Evolutionary conservation across 2,329 filamentous ascomycete species (phyloP).

Genomic region (Colletotrichum lentis): DNA sequence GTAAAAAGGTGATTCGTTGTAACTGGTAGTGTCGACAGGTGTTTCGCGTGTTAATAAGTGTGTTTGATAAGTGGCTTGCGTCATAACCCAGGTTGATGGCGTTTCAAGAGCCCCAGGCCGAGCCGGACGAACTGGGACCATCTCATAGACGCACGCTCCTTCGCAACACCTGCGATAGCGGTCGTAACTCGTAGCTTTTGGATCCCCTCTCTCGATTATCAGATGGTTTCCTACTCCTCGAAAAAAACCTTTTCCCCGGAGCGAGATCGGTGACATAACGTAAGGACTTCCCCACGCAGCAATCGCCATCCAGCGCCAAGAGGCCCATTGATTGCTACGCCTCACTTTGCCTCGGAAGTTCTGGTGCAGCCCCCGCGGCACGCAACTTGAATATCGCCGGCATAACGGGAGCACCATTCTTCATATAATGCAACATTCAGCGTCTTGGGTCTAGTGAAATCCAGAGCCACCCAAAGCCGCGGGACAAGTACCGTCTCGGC

Average conservation of each 20-base stretch:
- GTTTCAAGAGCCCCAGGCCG: neutral
- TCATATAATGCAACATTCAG: too few species aligned
- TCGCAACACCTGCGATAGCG: neutral
- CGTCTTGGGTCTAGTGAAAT: too few species aligned
- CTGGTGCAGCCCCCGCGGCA: neutral
- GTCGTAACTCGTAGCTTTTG: too few species aligned
- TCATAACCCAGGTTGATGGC: slow-evolving; percentile 22
- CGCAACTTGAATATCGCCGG: neutral
- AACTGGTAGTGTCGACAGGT: too few species aligned
- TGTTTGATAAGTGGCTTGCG: slow-evolving; percentile 8
- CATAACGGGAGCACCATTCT: too few species aligned
- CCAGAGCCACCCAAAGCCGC: too few species aligned
- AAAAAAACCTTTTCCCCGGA: neutral
- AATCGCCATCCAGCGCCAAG: neutral
- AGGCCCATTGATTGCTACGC: neutral
- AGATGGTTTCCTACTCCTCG: neutral
- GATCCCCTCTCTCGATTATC: too few species aligned
- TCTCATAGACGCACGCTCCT: neutral
- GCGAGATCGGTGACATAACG: neutral
- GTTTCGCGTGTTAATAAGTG: neutral
- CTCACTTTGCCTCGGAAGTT: neutral
- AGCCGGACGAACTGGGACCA: neutral
- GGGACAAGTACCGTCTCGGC: too few species aligned
- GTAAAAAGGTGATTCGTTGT: neutral
- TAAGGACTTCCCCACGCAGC: too few species aligned